Evolutionary conservation across 805 yeast species (phyloP), one percentile per base, ranked within the genome.

Genomic region (Hanseniaspora meyeri): DNA sequence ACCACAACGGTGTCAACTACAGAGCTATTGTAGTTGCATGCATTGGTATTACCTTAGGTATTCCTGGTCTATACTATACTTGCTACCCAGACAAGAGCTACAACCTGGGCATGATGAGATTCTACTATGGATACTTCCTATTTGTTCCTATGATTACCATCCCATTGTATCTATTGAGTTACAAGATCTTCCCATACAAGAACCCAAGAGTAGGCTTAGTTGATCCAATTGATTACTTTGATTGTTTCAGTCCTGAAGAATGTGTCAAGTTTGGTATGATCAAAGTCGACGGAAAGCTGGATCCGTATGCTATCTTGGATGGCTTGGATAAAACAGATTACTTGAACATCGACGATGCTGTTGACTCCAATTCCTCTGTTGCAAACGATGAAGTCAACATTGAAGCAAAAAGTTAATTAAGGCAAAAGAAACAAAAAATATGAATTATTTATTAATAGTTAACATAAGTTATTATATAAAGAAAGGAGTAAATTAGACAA

Each of bases 191-290:
- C 48, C 65, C 65, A 12, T 48, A 49, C 32, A 59, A 58, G 27
- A 61, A 61, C 43, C 58, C 49, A 39, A 62, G 60, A 55, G 27
- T 55, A 5, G 57, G 60, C 27, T 38, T 34, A 37, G 43, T 31
- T 7, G 65, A 63, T 49, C 62, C 63, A 12, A 49, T 63, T 5
- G 65, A 62, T 51, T 62, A 58, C 57, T 63, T 61, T 60, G 57
- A 60, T 51, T 63, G 65, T 45, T 63, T 63, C 49, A 60, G 59
- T 24, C 61, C 59, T 19, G 55, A 57, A 32, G 65, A 59, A 49
- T 47, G 60, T 32, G 58, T 49, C 14, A 27, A 39, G 20, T 43
- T 60, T 59, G 60, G 63, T 12, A 61, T 62, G 62, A 37, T 62
- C 19, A 59, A 62, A 38, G 54, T 57, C 38, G 58, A 57, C 14